A percentile compares a stretch with the other conserved stretches of the same genome.
Evolutionary conservation across 768 basidiomycete species (phyloP).

Genomic region (Phylloporus sp.): DNA sequence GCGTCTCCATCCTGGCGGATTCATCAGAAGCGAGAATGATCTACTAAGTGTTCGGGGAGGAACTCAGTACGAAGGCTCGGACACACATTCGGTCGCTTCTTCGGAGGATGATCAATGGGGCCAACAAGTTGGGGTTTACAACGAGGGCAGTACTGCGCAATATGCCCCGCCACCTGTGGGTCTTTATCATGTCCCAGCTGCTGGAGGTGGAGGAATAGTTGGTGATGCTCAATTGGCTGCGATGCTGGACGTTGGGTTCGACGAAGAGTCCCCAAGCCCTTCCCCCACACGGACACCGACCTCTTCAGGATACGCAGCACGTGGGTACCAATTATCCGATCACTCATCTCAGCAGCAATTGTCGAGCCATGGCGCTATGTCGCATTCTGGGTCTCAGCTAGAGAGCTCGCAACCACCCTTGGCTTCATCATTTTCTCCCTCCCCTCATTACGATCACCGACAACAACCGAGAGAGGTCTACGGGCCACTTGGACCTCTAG

Average conservation of each 20-base stretch:
- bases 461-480: slow-evolving; percentile 37
- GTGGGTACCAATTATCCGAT: slow-evolving; percentile 60
- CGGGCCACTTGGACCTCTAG: slow-evolving; percentile 56
- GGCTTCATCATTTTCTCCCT: slow-evolving; percentile 32
- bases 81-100: slow-evolving; percentile 74
- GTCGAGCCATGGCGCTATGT: slow-evolving; percentile 51
- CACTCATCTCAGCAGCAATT: slow-evolving; percentile 36
- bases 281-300: slow-evolving; percentile 39
- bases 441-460: slow-evolving; percentile 33
- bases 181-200: slow-evolving; percentile 43
- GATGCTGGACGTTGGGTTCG: slow-evolving; percentile 90
- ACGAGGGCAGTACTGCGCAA: slow-evolving; percentile 72
- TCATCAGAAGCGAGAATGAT: slow-evolving; percentile 58
- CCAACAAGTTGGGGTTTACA: slow-evolving; percentile 90
- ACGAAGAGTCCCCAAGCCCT: slow-evolving; percentile 50
- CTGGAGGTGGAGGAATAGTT: slow-evolving; percentile 38
- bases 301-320: slow-evolving; percentile 38
- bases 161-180: slow-evolving; percentile 87
- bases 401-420: slow-evolving; percentile 24
- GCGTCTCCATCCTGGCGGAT: slow-evolving; percentile 67
- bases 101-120: slow-evolving; percentile 98
- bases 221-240: slow-evolving; percentile 80
- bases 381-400: slow-evolving; percentile 49
- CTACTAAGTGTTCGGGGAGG: slow-evolving; percentile 55
- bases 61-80: slow-evolving; percentile 73